Percentiles rank a stretch among this genome's conserved stretches.
Conservation (phyloP, 148 eudicot genomes). For the Silene uniflora region DNA sequence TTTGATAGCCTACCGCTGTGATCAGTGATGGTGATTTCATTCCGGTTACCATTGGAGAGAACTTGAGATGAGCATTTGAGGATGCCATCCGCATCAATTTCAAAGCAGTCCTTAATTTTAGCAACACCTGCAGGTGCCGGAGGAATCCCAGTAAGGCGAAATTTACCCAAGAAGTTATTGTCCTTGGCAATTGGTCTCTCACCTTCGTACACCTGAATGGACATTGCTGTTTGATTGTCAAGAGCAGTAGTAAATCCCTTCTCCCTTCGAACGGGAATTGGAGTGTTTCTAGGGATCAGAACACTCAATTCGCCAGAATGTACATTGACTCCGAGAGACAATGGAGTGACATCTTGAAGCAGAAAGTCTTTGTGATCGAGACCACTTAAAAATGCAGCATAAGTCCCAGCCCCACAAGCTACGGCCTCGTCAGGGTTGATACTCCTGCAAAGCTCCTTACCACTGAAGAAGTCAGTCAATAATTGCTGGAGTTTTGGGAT, state of each 20-base stretch:
- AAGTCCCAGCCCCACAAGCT: constrained; percentile 14
- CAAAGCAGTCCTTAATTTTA: not conserved
- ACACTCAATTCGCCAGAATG: not conserved
- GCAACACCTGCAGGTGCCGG: not conserved
- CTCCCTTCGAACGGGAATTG: not conserved
- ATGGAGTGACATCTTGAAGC: constrained; percentile 13
- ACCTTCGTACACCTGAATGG: not conserved
- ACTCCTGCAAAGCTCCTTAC: constrained; percentile 12
- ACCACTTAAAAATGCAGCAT: constrained; percentile 13
- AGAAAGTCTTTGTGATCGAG: not conserved
- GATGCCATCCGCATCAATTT: constrained; percentile 7
- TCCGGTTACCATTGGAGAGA: not conserved
- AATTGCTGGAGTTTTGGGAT: constrained; percentile 11
- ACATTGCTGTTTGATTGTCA: not conserved
- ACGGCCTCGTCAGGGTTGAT: constrained; percentile 15
- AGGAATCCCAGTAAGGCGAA: not conserved
- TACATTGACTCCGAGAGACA: constrained; percentile 6
- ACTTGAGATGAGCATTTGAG: not conserved
- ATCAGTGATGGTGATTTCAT: not conserved
- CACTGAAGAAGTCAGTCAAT: not conserved
- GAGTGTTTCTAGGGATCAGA: constrained; percentile 10
- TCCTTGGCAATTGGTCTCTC: constrained; percentile 2
- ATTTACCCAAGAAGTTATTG: constrained; percentile 1
- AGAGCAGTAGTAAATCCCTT: not conserved
- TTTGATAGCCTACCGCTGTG: not conserved